A percentile compares a stretch with the other conserved stretches of the same genome.
phyloP scores from a whole-genome alignment of 2,329 filamentous ascomycete genomes.

The Ilyonectria sp. region DNA sequence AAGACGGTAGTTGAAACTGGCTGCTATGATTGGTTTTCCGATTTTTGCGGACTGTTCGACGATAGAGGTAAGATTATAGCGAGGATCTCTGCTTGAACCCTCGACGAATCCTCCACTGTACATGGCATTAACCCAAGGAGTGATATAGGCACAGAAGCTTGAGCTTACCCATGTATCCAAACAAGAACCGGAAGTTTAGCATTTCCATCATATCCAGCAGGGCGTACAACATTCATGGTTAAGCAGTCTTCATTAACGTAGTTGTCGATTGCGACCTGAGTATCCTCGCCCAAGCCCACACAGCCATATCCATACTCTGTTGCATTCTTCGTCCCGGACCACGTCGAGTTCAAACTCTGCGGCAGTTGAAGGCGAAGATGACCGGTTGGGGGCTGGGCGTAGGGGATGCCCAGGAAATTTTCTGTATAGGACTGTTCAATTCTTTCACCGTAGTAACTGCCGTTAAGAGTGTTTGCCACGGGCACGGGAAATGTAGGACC shows the following conservation, averaged over 20 bases:
- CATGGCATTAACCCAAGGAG: constrained; percentile 2
- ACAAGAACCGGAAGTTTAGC: constrained; percentile 31
- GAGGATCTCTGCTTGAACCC: constrained; percentile 11
- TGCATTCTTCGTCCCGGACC: constrained; percentile 29
- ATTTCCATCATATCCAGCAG: neutral
- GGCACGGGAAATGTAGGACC: too few relatives aligned
- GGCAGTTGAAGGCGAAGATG: neutral
- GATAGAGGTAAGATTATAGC: constrained; percentile 24
- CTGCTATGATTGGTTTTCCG: too few relatives aligned
- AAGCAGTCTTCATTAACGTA: constrained; percentile 22
- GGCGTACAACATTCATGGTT: constrained; percentile 32
- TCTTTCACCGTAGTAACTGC: too few relatives aligned
- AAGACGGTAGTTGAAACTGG: too few relatives aligned
- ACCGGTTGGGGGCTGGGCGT: too few relatives aligned
- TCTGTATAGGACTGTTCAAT: too few relatives aligned
- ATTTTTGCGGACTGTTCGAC: constrained; percentile 29
- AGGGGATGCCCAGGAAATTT: too few relatives aligned
- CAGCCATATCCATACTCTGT: neutral
- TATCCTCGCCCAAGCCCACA: too few relatives aligned
- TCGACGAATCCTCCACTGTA: too few relatives aligned
- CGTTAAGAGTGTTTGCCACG: too few relatives aligned
- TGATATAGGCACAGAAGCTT: too few relatives aligned
- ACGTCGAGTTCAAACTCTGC: constrained; percentile 30
- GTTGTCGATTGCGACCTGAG: too few relatives aligned
- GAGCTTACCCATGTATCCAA: constrained; percentile 31